These are phyloP conservation scores for Colletotrichum euphorbiae DNA, from an alignment of 2,329 filamentous ascomycete genomes.

Conservation along the genomic window DNA sequence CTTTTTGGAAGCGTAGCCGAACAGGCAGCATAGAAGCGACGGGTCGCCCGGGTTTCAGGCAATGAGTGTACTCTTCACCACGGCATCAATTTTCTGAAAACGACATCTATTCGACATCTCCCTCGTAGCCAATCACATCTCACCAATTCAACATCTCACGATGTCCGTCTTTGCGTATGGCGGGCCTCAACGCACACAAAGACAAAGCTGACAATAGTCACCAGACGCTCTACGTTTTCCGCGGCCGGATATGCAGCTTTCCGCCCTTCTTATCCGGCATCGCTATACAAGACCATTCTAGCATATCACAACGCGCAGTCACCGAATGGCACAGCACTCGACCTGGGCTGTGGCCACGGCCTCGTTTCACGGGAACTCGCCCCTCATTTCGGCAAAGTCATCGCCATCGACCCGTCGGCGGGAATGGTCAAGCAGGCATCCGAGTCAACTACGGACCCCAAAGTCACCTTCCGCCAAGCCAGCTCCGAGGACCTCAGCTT, in stretches of 20 bases:
- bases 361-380: constrained; percentile 66
- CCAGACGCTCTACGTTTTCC: constrained; percentile 66
- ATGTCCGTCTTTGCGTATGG: constrained; percentile 64
- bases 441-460: constrained; percentile 53
- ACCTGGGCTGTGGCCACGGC: constrained; percentile 74
- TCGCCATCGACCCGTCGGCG: constrained; percentile 68
- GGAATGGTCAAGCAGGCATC: constrained; percentile 67
- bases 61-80: background rate
- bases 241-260: constrained; percentile 69
- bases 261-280: constrained; percentile 68
- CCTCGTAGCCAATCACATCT: constrained; percentile 3
- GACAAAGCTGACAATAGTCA: constrained; percentile 31
- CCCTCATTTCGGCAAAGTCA: constrained; percentile 61
- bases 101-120: background rate
- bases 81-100: background rate
- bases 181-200: background rate
- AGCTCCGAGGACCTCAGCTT: constrained; percentile 66
- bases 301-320: constrained; percentile 60
- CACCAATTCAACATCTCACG: background rate
- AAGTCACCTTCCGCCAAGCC: constrained; percentile 62
- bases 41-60: background rate
- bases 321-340: constrained; percentile 55
- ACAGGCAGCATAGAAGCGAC: constrained; percentile 6
- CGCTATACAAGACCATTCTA: constrained; percentile 65
- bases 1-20: background rate